These are phyloP conservation scores for Celoporthe dispersa DNA, from an alignment of 2,329 filamentous ascomycete genomes.

Conservation along the genomic window DNA sequence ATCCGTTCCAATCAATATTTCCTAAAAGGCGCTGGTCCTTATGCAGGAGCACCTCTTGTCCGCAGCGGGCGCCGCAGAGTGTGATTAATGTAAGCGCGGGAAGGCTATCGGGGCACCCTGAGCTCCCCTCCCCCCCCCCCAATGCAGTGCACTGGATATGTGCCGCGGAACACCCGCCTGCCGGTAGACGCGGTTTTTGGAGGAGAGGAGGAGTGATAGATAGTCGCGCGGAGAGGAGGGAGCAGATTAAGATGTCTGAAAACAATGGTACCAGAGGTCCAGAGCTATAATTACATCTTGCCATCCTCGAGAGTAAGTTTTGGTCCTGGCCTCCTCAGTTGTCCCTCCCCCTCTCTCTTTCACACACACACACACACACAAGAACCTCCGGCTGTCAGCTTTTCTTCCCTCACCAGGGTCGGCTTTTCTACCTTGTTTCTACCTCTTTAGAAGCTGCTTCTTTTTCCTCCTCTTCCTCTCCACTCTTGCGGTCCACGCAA, in stretches of 20 bases:
- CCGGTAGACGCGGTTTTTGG: neutral
- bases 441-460: neutral
- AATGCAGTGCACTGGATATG: neutral
- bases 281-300: neutral
- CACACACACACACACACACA: neutral
- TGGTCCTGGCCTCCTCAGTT: neutral
- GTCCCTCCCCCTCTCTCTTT: neutral
- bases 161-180: neutral
- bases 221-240: neutral
- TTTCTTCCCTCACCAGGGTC: neutral
- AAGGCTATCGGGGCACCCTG: neutral
- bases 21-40: neutral
- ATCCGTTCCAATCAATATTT: constrained; percentile 9
- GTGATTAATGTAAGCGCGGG: neutral
- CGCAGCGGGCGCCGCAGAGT: neutral
- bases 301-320: neutral
- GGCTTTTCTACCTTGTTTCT: neutral
- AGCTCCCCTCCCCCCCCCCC: neutral
- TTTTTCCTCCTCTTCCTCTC: neutral
- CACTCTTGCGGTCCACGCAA: neutral
- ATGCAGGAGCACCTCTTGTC: neutral
- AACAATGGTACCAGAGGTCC: neutral
- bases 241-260: neutral
- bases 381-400: neutral
- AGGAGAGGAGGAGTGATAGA: neutral